phyloP scores from a whole-genome alignment of 352 stramenopile species.

The Plasmopara viticola region DNA sequence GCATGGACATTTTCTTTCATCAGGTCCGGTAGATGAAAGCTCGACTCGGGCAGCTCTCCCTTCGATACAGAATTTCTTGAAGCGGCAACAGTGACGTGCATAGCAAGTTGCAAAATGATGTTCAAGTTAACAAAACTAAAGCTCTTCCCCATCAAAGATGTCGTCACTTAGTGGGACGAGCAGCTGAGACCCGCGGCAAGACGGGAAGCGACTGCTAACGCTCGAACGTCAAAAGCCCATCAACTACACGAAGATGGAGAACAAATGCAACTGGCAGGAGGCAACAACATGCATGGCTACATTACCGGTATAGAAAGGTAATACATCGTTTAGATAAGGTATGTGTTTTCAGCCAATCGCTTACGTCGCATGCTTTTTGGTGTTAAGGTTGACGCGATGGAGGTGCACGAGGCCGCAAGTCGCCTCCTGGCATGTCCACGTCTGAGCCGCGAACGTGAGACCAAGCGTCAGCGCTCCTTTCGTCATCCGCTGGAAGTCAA shows the following conservation, averaged over 20 bases:
- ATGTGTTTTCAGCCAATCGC: slow-evolving; percentile 18
- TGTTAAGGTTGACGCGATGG: slow-evolving; percentile 16
- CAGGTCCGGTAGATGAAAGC: slow-evolving; percentile 21
- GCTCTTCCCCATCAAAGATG: slow-evolving; percentile 13
- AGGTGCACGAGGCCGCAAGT: slow-evolving; percentile 29
- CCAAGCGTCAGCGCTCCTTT: slow-evolving; percentile 74
- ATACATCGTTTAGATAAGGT: too few species aligned
- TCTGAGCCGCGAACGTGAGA: slow-evolving; percentile 28
- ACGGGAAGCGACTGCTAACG: slow-evolving; percentile 31
- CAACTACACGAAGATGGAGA: slow-evolving; percentile 21
- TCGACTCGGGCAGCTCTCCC: slow-evolving; percentile 16
- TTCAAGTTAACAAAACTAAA: not conserved
- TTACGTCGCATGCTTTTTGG: slow-evolving; percentile 10
- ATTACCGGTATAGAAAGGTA: not conserved
- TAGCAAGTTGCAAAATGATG: slow-evolving; percentile 30
- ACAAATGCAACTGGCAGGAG: slow-evolving; percentile 6
- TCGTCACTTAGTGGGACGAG: slow-evolving; percentile 28
- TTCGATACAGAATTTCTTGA: slow-evolving; percentile 13
- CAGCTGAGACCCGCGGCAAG: slow-evolving; percentile 19
- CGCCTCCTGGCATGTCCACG: slow-evolving; percentile 31
- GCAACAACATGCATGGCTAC: not conserved
- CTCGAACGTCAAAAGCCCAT: slow-evolving; percentile 22
- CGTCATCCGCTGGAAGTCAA: slow-evolving; percentile 72
- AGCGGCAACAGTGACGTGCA: slow-evolving; percentile 26
- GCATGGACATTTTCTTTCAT: slow-evolving; percentile 7